Evolutionary conservation across 129 eudicot genomes (phyloP).

Genomic region (Calendula officinalis): DNA sequence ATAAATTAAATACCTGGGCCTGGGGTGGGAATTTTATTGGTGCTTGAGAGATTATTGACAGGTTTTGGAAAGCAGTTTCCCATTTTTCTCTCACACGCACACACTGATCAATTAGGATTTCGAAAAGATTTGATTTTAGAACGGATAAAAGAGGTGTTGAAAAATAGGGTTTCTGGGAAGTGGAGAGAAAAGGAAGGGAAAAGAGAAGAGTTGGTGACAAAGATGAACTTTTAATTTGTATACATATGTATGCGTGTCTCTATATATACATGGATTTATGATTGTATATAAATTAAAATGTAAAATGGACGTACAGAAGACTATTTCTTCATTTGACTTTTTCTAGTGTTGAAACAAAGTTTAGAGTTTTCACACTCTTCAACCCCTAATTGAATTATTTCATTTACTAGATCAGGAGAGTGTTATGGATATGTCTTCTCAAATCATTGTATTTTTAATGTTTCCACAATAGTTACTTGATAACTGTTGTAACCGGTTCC

Average conservation of each 20-base stretch:
- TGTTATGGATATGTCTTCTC: conserved; percentile 18
- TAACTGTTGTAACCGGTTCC: too few species aligned
- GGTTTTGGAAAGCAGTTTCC: conserved; percentile 70
- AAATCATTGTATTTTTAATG: not conserved
- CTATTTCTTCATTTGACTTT: conserved; percentile 33
- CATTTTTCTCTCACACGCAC: conserved; percentile 36
- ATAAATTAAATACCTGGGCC: conserved; percentile 29
- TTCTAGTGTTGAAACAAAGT: conserved; percentile 27
- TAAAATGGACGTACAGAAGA: conserved; percentile 25
- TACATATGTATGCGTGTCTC: not conserved
- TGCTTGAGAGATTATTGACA: conserved; percentile 38
- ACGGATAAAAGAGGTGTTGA: conserved; percentile 1
- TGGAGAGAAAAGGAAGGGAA: conserved; percentile 32
- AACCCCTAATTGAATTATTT: not conserved
- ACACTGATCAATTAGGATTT: conserved; percentile 12
- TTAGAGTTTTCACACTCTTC: conserved; percentile 28
- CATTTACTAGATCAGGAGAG: conserved; percentile 10
- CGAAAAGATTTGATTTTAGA: conserved; percentile 1
- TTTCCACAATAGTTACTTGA: not conserved
- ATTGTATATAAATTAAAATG: not conserved
- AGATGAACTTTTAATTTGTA: not conserved
- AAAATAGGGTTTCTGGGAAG: conserved; percentile 36
- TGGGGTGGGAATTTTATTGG: conserved; percentile 30
- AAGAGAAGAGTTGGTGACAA: conserved; percentile 13
- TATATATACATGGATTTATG: not conserved